Evolutionary conservation across 1,139 yeast genomes (phyloP), one percentile per base, ranked within the genome.

Genomic region (Taphrina communis): DNA sequence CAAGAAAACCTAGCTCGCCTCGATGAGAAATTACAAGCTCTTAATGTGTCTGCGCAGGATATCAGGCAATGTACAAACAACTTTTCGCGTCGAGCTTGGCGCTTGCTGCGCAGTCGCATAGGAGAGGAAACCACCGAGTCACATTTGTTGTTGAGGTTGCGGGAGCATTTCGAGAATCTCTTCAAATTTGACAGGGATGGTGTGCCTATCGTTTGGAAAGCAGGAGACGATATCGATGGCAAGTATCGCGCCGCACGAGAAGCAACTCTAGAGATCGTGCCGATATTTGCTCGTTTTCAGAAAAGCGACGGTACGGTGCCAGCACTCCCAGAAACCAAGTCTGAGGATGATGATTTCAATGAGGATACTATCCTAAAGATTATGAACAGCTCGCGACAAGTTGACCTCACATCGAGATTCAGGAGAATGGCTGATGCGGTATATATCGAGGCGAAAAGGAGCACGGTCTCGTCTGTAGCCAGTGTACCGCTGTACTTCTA

Each of bases 401-500:
- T 82, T 35, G 83, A 82, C 38, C 82, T 92, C 6, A 77, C 82
- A 69, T 80, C 82, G 71, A 86, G 86, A 73, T 89, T 91, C 78
- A 87, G 88, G 77, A 86, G 87, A 71, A 90, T 89, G 75, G 85
- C 91, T 19, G 97, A 93, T 76, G 86, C 94, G 4, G 83, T 88
- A 62, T 94, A 87, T 73, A 82, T 94, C 65, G 98, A 94, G 39
- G 76, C 79, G 14, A 90, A 88, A 75, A 83, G 96, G 71, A 87
- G 94, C 5, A 84, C 88, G 70, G 83, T 89, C 46, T 87, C 86
- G 70, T 87, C 86, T 68, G 84, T 85, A 12, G 86, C 97, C 0
- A 88, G 88, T 71, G 88, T 94, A 70, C 99, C 99, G 4, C 82
- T 87, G 74, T 95, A 89, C 81, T 85, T 94, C 71, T 91, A 90